A percentile compares a stretch with the other conserved stretches of the same genome.
Evolutionary conservation across 1,284 basidiomycete species (phyloP).

Genomic region (Ustilago xerochloae): DNA sequence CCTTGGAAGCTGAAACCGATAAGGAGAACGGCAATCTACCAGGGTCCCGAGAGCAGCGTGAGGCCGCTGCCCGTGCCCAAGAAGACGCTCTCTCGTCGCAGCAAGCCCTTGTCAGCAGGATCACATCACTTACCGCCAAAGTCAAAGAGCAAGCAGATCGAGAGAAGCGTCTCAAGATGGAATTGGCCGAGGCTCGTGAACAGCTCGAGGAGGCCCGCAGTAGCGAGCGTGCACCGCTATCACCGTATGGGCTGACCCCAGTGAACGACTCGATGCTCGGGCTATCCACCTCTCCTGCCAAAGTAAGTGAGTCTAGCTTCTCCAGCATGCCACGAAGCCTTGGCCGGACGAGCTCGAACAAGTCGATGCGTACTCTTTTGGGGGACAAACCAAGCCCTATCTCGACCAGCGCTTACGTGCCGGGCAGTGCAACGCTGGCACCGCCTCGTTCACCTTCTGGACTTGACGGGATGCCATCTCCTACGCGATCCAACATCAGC

Average conservation of each 20-base stretch:
- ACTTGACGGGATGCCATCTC: slow-evolving; percentile 29
- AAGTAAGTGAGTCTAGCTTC: neutral
- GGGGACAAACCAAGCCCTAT: slow-evolving; percentile 18
- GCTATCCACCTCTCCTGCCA: slow-evolving; percentile 30
- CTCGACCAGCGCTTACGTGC: neutral
- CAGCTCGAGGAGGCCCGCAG: slow-evolving; percentile 24
- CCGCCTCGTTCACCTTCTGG: slow-evolving; percentile 35
- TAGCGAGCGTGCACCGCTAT: slow-evolving; percentile 13
- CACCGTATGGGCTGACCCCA: slow-evolving; percentile 18
- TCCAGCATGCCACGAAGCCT: slow-evolving; percentile 17
- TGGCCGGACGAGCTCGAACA: slow-evolving; percentile 14
- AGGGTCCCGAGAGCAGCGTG: neutral
- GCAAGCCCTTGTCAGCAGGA: slow-evolving; percentile 17
- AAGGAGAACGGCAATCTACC: slow-evolving; percentile 6
- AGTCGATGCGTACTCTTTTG: slow-evolving; percentile 15
- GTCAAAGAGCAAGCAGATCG: slow-evolving; percentile 25
- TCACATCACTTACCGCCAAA: slow-evolving; percentile 23
- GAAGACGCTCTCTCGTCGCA: slow-evolving; percentile 21
- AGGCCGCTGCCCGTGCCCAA: slow-evolving; percentile 1
- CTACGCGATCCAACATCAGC: slow-evolving; percentile 36
- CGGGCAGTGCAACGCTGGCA: slow-evolving; percentile 12
- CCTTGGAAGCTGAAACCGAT: slow-evolving; percentile 19
- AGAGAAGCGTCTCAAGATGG: slow-evolving; percentile 24
- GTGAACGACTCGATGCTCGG: slow-evolving; percentile 33
- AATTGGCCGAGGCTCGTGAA: slow-evolving; percentile 17